Evolutionary conservation across 306 rosid species (phyloP), one percentile per base, ranked within the genome.

Genomic region (Parietaria judaica): DNA sequence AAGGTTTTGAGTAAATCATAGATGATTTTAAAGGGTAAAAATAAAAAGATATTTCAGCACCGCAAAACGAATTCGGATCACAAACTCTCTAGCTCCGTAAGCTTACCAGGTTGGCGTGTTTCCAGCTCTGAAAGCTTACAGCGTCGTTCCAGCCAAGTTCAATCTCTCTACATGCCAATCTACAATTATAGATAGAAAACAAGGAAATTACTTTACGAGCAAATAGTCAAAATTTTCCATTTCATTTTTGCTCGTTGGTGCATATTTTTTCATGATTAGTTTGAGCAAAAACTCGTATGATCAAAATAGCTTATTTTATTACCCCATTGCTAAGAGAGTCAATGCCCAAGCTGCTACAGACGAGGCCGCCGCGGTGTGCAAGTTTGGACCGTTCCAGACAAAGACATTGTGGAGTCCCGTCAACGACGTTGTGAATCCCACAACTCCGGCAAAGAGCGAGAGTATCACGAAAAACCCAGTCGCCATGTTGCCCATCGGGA

Each of bases 311-410:
- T 41, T 41, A 49, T 2, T 49, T 49, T 11, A n/a, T 65, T 10
- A 92, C 99, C 99, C 99, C 99, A 86, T 80, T 72, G 99, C 88
- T 11, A 92, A 80, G 50, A 88, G 64, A 61, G 95, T 88, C 69
- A 92, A 80, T 44, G 87, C 75, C 79, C 70, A 88, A 62, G 90
- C 43, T 45, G 68, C 64, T 31, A 86, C 67, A 72, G 96, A 92
- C 61, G 95, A 80, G 63, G 79, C 74, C 35, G 90, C 84, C 4
- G 96, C 99, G 34, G 90, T 47, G 69, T 84, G 72, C 7, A 82
- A 35, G 68, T 71, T 79, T 10, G 86, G 66, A 56, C 38, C 47
- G 66, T 77, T n/a, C 95, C 95, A 79, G 39, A 50, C 58, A 34
- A 58, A 35, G 67, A 86, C 72, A 66, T 88, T 82, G 14, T 74